Conservation (phyloP, 2,329 filamentous ascomycete genomes). For the Rachicladosporium sp. region DNA sequence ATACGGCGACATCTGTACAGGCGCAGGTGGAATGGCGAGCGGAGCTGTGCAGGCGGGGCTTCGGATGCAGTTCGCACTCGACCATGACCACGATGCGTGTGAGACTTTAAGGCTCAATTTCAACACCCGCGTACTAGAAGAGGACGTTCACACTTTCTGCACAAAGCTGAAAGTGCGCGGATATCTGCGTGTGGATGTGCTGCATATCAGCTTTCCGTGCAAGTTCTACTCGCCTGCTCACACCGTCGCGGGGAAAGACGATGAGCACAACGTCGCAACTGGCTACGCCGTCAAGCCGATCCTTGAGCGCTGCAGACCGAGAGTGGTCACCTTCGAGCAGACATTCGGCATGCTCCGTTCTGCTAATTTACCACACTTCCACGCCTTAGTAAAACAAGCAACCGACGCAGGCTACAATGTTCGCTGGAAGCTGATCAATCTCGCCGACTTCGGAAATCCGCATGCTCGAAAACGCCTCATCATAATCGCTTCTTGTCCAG, state of each 20-base stretch:
- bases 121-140: conserved; percentile 12
- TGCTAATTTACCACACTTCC: conserved; percentile 43
- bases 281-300: conserved; percentile 39
- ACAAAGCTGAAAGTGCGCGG: conserved; percentile 18
- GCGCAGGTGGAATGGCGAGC: conserved; percentile 57
- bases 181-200: conserved; percentile 44
- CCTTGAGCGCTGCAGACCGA: conserved; percentile 45
- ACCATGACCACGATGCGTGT: conserved; percentile 46
- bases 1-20: conserved; percentile 60
- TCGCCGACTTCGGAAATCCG: conserved; percentile 37
- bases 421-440: conserved; percentile 50
- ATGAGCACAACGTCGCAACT: conserved; percentile 55
- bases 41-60: conserved; percentile 51
- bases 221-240: conserved; percentile 65
- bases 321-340: conserved; percentile 46
- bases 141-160: conserved; percentile 35
- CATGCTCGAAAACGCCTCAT: conserved; percentile 39
- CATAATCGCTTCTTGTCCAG: conserved; percentile 47
- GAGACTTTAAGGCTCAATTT: conserved; percentile 47
- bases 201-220: conserved; percentile 68
- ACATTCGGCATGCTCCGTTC: conserved; percentile 52
- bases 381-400: conserved; percentile 50
- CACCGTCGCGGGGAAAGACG: conserved; percentile 43
- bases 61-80: conserved; percentile 49
- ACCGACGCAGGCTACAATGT: conserved; percentile 56